Evolutionary conservation across 441 rosid genomes (phyloP).

Genomic region (Populus hybrid): DNA sequence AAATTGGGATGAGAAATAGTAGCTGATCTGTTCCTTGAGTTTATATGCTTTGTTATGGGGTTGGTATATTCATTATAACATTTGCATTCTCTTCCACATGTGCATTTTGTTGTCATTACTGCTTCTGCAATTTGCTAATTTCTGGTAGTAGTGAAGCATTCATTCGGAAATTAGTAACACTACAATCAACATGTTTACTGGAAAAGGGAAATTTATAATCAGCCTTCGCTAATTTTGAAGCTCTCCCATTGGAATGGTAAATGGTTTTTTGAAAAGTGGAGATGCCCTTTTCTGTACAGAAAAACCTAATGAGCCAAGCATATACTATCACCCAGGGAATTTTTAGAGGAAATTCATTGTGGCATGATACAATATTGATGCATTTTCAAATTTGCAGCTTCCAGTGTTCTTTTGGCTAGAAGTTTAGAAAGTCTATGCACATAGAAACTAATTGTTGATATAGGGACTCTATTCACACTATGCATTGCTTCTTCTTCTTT

Average conservation of each 20-base stretch:
- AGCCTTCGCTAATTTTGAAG: neutral
- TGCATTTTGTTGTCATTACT: neutral
- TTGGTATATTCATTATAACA: conserved; percentile 5
- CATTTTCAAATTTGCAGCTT: too few relatives aligned
- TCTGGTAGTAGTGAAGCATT: neutral
- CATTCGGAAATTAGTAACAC: neutral
- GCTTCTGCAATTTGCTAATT: neutral
- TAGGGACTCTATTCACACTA: neutral
- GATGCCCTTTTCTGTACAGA: too few relatives aligned
- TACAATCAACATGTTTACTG: neutral
- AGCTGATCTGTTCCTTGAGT: conserved; percentile 21
- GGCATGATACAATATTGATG: too few relatives aligned
- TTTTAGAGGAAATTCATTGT: too few relatives aligned
- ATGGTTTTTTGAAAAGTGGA: neutral
- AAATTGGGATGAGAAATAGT: conserved; percentile 25
- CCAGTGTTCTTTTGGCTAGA: too few relatives aligned
- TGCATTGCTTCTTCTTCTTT: neutral
- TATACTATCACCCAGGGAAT: too few relatives aligned
- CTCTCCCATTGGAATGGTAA: neutral
- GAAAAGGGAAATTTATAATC: neutral
- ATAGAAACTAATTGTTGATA: too few relatives aligned
- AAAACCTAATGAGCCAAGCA: too few relatives aligned
- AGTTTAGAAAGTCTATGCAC: too few relatives aligned
- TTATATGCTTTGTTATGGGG: conserved; percentile 4
- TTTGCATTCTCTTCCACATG: neutral